Evolutionary conservation across 129 eudicot genomes (phyloP), one percentile per base, ranked within the genome.

Genomic region (Flaveria sonorensis): DNA sequence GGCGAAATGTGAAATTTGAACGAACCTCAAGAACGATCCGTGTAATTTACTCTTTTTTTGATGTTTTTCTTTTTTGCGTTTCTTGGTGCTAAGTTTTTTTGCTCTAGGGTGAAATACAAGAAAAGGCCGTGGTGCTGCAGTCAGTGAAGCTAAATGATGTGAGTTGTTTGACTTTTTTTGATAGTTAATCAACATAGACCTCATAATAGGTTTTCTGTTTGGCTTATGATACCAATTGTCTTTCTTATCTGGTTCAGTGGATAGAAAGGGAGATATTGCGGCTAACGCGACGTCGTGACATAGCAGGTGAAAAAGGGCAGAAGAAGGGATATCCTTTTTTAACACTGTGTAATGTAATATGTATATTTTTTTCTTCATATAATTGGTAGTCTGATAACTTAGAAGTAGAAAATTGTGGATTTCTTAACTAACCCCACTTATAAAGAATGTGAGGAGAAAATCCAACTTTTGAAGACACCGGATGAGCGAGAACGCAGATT

Each of bases 321-420:
- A 88, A 80, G 77, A 91, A 86, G 66, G 89, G 91, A 94, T 94
- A 94, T 94, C 99, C 99, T 94, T 93, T 82, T 18, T 7, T 9
- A 42, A 36, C 72, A 21, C 18, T 30, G 11, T 42, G 2, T 83
- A 16, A 73, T 32, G 53, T 70, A 1, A 28, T 51, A 40, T 73
- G 66, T 74, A 10, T 56, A 18, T 56, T 48, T 45, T 63, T 55
- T 55, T 51, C n/a, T 55, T 51, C 13, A 40, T 66, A 14, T 6
- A 42, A 15, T 40, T 66, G 10, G 51, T 57, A 39, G 28, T 28
- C 20, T 76, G 19, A 61, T n/a, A 70, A 57, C 59, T 43, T 56
- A 10, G 23, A 77, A 39, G 12, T 24, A 3, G 18, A 55, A 56
- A 66, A 2, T 40, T 61, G 2, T 81, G 62, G 45, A 75, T 68